These are phyloP conservation scores for Cyanidioschyzon merolae DNA, from an alignment of 23 red algal species.

Conservation along the genomic window DNA sequence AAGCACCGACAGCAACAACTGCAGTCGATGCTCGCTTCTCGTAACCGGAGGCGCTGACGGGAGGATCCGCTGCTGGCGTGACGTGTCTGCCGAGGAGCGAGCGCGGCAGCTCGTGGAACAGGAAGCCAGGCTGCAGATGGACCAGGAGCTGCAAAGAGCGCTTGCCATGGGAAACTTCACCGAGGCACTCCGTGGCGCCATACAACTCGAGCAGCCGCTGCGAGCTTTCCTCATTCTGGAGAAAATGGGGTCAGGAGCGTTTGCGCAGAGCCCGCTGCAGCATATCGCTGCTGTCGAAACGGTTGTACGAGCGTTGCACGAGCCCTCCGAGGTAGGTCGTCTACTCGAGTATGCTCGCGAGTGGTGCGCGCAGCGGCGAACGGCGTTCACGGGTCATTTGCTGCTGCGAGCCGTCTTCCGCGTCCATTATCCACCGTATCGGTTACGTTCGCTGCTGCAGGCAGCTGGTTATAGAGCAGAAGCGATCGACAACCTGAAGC, in stretches of 20 bases:
- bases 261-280: background rate
- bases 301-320: background rate
- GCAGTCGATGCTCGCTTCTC: too few relatives aligned
- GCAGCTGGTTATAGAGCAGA: background rate
- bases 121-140: background rate
- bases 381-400: background rate
- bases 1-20: background rate
- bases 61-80: background rate
- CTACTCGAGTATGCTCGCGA: background rate
- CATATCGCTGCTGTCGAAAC: background rate
- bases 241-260: background rate
- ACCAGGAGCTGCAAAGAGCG: constrained; percentile 5
- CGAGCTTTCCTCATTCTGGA: background rate
- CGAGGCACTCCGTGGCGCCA: background rate
- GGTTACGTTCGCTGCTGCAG: background rate
- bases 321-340: background rate
- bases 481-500: background rate
- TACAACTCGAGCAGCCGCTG: background rate
- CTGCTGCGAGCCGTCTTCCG: background rate
- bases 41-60: constrained; percentile 5
- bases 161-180: background rate
- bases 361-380: constrained; percentile 1
- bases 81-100: constrained; percentile 8
- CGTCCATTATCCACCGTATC: background rate
- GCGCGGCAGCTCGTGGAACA: background rate